A percentile compares a stretch with the other conserved stretches of the same genome.
Evolutionary conservation across 2,329 filamentous ascomycete genomes (phyloP).

Genomic region (Knoxdaviesia proteae): DNA sequence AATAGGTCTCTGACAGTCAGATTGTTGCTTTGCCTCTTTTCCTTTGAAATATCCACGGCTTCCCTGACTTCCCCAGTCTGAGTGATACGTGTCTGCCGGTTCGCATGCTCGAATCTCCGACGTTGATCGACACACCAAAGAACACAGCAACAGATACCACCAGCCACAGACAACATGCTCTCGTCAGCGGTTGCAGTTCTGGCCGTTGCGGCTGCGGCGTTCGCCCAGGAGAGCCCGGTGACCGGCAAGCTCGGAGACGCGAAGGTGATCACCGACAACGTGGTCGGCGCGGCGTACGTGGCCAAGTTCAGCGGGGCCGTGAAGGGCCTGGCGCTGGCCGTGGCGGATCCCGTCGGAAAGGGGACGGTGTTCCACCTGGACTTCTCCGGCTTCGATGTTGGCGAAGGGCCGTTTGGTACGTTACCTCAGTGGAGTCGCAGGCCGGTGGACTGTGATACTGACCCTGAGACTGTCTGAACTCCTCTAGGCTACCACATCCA

Average conservation of each 20-base stretch:
- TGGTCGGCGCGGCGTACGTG: conserved; percentile 1
- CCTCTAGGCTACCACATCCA: conserved; percentile 36
- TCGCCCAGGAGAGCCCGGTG: neutral
- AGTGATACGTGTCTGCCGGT: too few species aligned
- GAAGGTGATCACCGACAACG: conserved; percentile 1
- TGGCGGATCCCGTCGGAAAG: conserved; percentile 3
- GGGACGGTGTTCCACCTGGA: conserved; percentile 4
- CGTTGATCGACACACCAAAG: too few species aligned
- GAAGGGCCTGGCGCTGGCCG: conserved; percentile 2
- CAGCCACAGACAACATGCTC: neutral
- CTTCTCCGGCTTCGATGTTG: conserved; percentile 1
- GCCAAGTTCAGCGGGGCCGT: conserved; percentile 2
- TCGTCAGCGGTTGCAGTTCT: neutral
- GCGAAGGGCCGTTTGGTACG: conserved; percentile 4
- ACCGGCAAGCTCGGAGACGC: neutral
- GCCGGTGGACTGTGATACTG: too few species aligned
- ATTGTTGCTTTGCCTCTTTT: too few species aligned
- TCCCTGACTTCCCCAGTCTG: too few species aligned
- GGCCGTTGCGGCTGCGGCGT: neutral
- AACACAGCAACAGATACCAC: neutral
- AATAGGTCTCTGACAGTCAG: too few species aligned
- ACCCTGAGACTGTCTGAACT: neutral
- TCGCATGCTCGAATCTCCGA: too few species aligned
- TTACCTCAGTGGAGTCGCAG: neutral
- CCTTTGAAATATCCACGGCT: too few species aligned